Evolutionary conservation across 2,329 filamentous ascomycete genomes (phyloP), one percentile per base, ranked within the genome.

Genomic region (Beauveria asiatica): DNA sequence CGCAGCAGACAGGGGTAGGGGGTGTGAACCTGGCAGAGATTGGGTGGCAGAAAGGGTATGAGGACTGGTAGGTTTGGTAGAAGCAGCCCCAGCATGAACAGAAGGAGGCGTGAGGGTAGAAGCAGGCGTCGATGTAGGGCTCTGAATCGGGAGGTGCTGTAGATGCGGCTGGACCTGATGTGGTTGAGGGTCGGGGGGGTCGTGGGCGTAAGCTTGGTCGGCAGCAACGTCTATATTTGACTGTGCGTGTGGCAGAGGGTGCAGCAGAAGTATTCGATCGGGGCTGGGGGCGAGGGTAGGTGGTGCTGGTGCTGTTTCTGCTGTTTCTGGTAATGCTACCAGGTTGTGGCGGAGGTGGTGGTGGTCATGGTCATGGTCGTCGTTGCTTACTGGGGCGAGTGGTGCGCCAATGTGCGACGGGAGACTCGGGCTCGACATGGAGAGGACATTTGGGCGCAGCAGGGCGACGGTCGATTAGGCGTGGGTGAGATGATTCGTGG

Each of bases 321-420:
- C 27, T 46, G 27, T 17, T 30, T 10, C 23, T 46, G 50, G 52
- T 23, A 33, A 51, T 63, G 61, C 42, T 60, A 49, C 61, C 54
- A 45, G 52, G 59, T 45, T 54, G 54, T 60, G 62, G 60, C 23
- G 7, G 48, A 19, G 33, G 44, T 41, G 21, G 17, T 45, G 27
- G 44, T n/a, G 46, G 52, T 41, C 59, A 60, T 53, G 37, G 25
- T 37, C 11, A 62, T 55, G 68, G 70, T 41, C 5, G 27, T 52
- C n/a, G 61, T 54, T 70, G 71, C 71, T 79, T 73, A 80, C 70
- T 69, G 72, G 69, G 70, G 72, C 74, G 71, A 76, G 71, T 70
- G 69, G 70, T 80, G 80, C 77, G 79, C 78, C 79, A 82, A 82
- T 79, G 80, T 80, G 78, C 74, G 73, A 72, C 70, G 74, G 72